These are phyloP conservation scores for Pneumocystis carinii DNA, from an alignment of 1,139 yeast species.

Conservation along the genomic window DNA sequence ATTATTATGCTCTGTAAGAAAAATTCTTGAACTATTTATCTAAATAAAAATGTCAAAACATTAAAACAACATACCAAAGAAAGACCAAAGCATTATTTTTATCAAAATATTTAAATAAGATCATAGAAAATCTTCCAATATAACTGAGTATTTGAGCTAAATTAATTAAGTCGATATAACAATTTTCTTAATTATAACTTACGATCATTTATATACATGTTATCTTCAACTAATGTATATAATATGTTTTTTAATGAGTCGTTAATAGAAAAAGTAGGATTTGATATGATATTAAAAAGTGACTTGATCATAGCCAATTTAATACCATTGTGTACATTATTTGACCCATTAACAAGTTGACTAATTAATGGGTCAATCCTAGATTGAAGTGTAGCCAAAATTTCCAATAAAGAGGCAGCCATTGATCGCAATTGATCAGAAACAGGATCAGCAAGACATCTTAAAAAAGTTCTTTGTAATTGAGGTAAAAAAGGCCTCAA, in stretches of 20 bases:
- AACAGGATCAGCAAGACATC: slow-evolving; percentile 64
- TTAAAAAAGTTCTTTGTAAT: slow-evolving; percentile 89
- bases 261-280: slow-evolving; percentile 64
- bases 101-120: slow-evolving; percentile 53
- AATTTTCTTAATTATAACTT: slow-evolving; percentile 31
- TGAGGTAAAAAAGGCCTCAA: slow-evolving; percentile 95
- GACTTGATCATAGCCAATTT: slow-evolving; percentile 78
- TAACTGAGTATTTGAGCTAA: slow-evolving; percentile 3
- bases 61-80: slow-evolving; percentile 46
- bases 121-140: slow-evolving; percentile 50
- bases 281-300: slow-evolving; percentile 63
- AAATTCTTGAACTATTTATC: neutral
- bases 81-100: slow-evolving; percentile 50
- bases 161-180: neutral
- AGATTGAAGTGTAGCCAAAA: slow-evolving; percentile 76
- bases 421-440: slow-evolving; percentile 61
- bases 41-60: slow-evolving; percentile 11
- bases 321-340: slow-evolving; percentile 25
- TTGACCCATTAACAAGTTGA: slow-evolving; percentile 12
- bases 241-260: slow-evolving; percentile 58
- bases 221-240: slow-evolving; percentile 63
- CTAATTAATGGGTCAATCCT: slow-evolving; percentile 77
- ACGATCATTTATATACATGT: slow-evolving; percentile 40
- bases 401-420: slow-evolving; percentile 80
- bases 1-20: slow-evolving; percentile 27